phyloP scores from a whole-genome alignment of 2,329 filamentous ascomycete genomes.

The Lachnellula hyalina region DNA sequence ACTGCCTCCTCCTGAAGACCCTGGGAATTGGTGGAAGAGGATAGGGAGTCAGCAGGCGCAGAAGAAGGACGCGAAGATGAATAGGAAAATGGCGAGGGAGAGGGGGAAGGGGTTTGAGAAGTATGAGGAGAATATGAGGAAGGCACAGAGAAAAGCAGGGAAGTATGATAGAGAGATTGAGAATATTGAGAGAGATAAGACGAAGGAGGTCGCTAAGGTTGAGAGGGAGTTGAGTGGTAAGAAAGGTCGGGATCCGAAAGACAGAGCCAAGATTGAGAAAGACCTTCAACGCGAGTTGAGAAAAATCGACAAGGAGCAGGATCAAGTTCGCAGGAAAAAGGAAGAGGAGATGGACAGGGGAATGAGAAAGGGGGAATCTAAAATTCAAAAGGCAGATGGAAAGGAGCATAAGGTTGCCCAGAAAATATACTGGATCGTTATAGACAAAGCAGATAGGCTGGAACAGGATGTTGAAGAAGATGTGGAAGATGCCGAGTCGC shows the following conservation, averaged over 20 bases:
- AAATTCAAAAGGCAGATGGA: not conserved
- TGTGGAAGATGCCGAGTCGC: conserved; percentile 2
- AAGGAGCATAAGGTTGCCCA: conserved; percentile 1
- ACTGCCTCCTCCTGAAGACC: not conserved
- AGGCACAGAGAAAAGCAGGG: not conserved
- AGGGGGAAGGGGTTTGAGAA: not conserved
- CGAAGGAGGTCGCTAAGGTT: not conserved
- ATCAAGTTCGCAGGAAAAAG: not conserved
- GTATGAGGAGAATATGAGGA: not conserved
- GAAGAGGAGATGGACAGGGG: conserved; percentile 1
- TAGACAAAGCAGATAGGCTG: conserved; percentile 7
- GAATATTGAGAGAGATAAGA: not conserved
- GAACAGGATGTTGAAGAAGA: conserved; percentile 1
- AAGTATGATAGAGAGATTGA: not conserved
- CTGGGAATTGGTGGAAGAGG: conserved; percentile 9
- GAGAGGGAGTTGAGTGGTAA: not conserved
- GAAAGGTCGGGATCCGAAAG: not conserved
- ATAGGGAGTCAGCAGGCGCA: conserved; percentile 8
- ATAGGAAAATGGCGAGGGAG: not conserved
- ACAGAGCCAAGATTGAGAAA: conserved; percentile 1
- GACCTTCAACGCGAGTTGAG: not conserved
- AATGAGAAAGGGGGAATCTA: not conserved
- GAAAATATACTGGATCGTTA: conserved; percentile 13
- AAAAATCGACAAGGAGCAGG: conserved; percentile 1
- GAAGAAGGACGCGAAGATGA: conserved; percentile 6